These are phyloP conservation scores for Cicer yamashitae DNA, from an alignment of 306 rosid genomes.

Conservation along the genomic window DNA sequence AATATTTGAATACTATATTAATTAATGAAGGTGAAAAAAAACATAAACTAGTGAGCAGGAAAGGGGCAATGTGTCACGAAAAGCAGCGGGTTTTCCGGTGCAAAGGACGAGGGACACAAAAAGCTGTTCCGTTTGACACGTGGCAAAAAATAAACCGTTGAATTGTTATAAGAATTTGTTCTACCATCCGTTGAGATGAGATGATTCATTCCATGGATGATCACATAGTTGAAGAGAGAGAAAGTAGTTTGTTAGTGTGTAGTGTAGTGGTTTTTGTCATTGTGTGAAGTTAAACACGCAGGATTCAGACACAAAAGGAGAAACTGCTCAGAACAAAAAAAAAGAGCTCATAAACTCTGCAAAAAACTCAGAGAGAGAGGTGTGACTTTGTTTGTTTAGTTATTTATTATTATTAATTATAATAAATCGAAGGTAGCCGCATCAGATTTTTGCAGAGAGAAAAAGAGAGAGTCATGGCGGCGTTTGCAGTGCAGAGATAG, in stretches of 20 bases:
- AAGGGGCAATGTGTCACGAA: slow-evolving; percentile 61
- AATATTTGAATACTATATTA: neutral
- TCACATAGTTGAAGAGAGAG: slow-evolving; percentile 27
- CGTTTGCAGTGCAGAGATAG: slow-evolving; percentile 71
- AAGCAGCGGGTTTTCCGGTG: slow-evolving; percentile 99
- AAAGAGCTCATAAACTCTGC: slow-evolving; percentile 50
- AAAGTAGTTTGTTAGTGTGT: slow-evolving; percentile 31
- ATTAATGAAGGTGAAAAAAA: slow-evolving; percentile 8
- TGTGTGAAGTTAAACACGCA: slow-evolving; percentile 47
- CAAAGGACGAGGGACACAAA: slow-evolving; percentile 62
- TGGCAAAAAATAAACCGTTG: neutral
- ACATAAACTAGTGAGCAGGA: slow-evolving; percentile 41
- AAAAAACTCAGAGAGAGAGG: slow-evolving; percentile 43
- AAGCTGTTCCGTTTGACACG: slow-evolving; percentile 62
- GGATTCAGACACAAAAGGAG: slow-evolving; percentile 52
- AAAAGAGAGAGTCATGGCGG: slow-evolving; percentile 78
- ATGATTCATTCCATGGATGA: slow-evolving; percentile 38
- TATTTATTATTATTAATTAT: slow-evolving; percentile 36
- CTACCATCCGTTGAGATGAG: slow-evolving; percentile 47
- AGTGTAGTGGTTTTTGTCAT: slow-evolving; percentile 48
- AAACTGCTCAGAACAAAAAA: slow-evolving; percentile 49
- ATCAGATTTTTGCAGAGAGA: slow-evolving; percentile 48
- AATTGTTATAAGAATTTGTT: slow-evolving; percentile 42
- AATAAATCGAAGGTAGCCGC: slow-evolving; percentile 54
- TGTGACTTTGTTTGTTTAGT: slow-evolving; percentile 13